phyloP scores from a whole-genome alignment of 345 rosid species.

The Kandelia obovata region DNA sequence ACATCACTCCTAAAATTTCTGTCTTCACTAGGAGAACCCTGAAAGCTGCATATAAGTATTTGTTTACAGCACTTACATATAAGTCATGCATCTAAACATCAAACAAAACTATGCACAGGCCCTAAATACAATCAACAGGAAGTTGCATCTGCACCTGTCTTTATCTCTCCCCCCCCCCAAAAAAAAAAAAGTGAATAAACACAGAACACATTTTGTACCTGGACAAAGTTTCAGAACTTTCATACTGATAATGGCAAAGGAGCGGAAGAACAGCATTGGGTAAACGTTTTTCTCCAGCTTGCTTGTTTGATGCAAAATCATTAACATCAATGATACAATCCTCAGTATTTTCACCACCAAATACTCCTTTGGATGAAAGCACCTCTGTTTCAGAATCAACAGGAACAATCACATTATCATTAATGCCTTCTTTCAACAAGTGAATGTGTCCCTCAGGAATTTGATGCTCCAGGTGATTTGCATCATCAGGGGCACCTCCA shows the following conservation, averaged over 20 bases:
- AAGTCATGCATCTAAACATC: not conserved
- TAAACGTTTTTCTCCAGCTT: constrained; percentile 46
- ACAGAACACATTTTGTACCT: constrained; percentile 44
- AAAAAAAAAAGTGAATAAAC: not conserved
- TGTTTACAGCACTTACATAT: not conserved
- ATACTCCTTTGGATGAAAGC: constrained; percentile 26
- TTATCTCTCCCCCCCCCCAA: too few species aligned
- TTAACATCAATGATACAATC: constrained; percentile 35
- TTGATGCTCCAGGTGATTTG: constrained; percentile 30
- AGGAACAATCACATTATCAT: constrained; percentile 27
- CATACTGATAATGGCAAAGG: constrained; percentile 60
- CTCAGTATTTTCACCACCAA: constrained; percentile 33
- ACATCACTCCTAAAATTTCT: constrained; percentile 54
- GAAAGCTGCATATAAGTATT: constrained; percentile 49
- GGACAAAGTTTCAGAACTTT: constrained; percentile 73
- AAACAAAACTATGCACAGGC: too few species aligned
- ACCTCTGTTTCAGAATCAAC: constrained; percentile 36
- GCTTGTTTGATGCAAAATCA: constrained; percentile 41
- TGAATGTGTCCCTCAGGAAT: constrained; percentile 35
- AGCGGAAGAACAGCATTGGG: constrained; percentile 60
- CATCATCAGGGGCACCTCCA: constrained; percentile 32
- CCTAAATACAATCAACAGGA: too few species aligned
- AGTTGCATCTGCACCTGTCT: too few species aligned
- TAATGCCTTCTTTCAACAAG: constrained; percentile 20
- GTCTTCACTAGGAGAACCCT: constrained; percentile 70